These are phyloP conservation scores for Aspergillus biplanus DNA, from an alignment of 495 filamentous ascomycete species.

Conservation along the genomic window DNA sequence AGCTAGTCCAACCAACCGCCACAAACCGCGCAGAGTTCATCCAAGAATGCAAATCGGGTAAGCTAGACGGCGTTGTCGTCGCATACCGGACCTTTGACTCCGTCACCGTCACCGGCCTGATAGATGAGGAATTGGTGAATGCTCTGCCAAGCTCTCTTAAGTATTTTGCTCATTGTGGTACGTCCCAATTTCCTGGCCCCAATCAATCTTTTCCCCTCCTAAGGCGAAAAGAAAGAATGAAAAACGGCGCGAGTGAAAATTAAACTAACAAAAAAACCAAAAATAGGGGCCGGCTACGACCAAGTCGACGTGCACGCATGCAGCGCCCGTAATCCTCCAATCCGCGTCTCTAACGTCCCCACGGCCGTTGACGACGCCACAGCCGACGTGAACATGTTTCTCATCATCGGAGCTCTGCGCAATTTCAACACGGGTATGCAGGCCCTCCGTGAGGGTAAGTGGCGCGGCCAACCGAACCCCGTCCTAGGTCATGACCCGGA, in stretches of 20 bases:
- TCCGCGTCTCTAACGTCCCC: slow-evolving; percentile 81
- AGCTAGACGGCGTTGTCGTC: slow-evolving; percentile 67
- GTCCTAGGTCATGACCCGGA: slow-evolving; percentile 64
- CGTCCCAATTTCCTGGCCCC: slow-evolving; percentile 11
- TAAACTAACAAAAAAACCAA: background rate
- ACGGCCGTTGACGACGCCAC: slow-evolving; percentile 80
- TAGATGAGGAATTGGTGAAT: slow-evolving; percentile 69
- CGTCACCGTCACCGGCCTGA: slow-evolving; percentile 53
- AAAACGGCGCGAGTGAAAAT: too few species aligned
- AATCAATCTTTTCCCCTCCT: background rate
- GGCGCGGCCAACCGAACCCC: slow-evolving; percentile 51
- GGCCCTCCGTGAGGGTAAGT: slow-evolving; percentile 62
- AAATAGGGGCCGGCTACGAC: slow-evolving; percentile 76
- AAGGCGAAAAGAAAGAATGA: background rate
- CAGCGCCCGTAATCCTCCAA: slow-evolving; percentile 55
- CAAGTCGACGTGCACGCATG: slow-evolving; percentile 75
- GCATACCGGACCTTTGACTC: slow-evolving; percentile 80
- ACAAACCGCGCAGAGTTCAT: slow-evolving; percentile 71
- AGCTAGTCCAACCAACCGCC: slow-evolving; percentile 51
- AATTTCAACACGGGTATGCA: slow-evolving; percentile 68
- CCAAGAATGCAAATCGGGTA: slow-evolving; percentile 68
- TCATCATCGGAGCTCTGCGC: slow-evolving; percentile 76
- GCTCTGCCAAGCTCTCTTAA: slow-evolving; percentile 57
- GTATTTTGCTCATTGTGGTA: slow-evolving; percentile 61
- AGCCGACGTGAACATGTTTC: slow-evolving; percentile 75